These are phyloP conservation scores for Colletotrichum viniferum DNA, from an alignment of 2,329 filamentous ascomycete genomes.

Conservation along the genomic window DNA sequence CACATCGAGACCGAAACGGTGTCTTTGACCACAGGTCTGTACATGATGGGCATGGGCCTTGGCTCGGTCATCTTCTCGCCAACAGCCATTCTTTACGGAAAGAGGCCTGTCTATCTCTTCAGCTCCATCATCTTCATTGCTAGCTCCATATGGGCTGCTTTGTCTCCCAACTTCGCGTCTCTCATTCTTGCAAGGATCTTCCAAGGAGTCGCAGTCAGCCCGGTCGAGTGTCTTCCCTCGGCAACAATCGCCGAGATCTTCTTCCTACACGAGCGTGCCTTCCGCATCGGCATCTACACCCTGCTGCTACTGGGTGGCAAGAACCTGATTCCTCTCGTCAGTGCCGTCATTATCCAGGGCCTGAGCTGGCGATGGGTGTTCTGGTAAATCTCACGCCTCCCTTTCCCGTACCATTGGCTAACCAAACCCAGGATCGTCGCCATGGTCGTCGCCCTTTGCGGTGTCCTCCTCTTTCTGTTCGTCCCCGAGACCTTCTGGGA, in stretches of 20 bases:
- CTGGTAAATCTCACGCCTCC: slow-evolving; percentile 57
- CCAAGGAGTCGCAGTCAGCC: slow-evolving; percentile 86
- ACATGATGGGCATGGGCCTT: slow-evolving; percentile 91
- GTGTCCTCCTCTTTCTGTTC: slow-evolving; percentile 81
- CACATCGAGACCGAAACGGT: slow-evolving; percentile 73
- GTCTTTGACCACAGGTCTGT: slow-evolving; percentile 86
- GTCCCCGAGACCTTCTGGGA: slow-evolving; percentile 98
- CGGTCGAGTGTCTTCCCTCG: slow-evolving; percentile 89
- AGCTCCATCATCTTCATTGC: slow-evolving; percentile 78
- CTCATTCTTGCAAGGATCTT: slow-evolving; percentile 83
- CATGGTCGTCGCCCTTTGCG: slow-evolving; percentile 75
- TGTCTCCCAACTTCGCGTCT: slow-evolving; percentile 81
- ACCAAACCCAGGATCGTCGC: slow-evolving; percentile 70
- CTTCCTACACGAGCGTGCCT: slow-evolving; percentile 92
- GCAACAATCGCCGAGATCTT: slow-evolving; percentile 97
- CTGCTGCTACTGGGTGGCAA: slow-evolving; percentile 87
- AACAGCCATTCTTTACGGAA: slow-evolving; percentile 89
- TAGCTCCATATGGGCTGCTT: slow-evolving; percentile 82
- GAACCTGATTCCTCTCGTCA: slow-evolving; percentile 86
- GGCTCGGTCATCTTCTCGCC: slow-evolving; percentile 86
- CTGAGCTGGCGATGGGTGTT: slow-evolving; percentile 91
- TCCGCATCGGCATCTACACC: slow-evolving; percentile 92
- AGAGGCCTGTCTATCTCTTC: slow-evolving; percentile 85
- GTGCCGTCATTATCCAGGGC: slow-evolving; percentile 80
- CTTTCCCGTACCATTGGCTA: slow-evolving; percentile 6